These are phyloP conservation scores for Trichocomaceae sp. DNA, from an alignment of 2,329 filamentous ascomycete species.

Conservation along the genomic window DNA sequence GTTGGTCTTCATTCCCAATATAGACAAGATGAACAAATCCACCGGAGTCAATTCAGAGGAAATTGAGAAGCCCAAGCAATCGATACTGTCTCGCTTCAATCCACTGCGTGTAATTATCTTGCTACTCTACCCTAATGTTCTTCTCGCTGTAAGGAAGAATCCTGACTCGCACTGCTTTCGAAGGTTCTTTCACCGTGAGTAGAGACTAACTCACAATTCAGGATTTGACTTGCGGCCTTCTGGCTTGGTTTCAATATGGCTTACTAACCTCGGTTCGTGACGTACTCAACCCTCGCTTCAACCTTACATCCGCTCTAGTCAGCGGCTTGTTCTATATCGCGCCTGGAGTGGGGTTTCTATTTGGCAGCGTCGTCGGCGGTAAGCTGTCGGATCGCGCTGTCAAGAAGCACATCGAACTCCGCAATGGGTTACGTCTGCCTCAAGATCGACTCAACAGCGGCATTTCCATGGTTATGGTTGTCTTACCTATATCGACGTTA, in stretches of 20 bases:
- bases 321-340: conserved; percentile 68
- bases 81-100: conserved; percentile 48
- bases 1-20: conserved; percentile 63
- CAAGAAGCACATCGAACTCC: conserved; percentile 55
- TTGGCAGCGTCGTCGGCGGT: conserved; percentile 64
- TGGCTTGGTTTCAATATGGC: conserved; percentile 69
- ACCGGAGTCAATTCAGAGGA: conserved; percentile 38
- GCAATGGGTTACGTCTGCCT: conserved; percentile 53
- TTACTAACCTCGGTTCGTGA: conserved; percentile 64
- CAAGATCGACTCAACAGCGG: conserved; percentile 61
- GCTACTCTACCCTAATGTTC: conserved; percentile 62
- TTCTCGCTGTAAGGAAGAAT: conserved; percentile 49
- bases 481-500: conserved; percentile 57
- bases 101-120: conserved; percentile 56
- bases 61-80: conserved; percentile 7
- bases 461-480: conserved; percentile 50
- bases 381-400: conserved; percentile 62
- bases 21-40: conserved; percentile 50
- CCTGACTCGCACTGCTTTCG: conserved; percentile 37
- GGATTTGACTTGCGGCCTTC: conserved; percentile 33
- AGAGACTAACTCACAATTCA: conserved; percentile 6
- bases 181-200: not conserved
- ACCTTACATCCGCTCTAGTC: conserved; percentile 58
- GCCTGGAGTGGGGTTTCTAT: conserved; percentile 62
- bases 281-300: conserved; percentile 66